These are phyloP conservation scores for Blastocystis sp. DNA, from an alignment of 352 stramenopile species.

Conservation along the genomic window DNA sequence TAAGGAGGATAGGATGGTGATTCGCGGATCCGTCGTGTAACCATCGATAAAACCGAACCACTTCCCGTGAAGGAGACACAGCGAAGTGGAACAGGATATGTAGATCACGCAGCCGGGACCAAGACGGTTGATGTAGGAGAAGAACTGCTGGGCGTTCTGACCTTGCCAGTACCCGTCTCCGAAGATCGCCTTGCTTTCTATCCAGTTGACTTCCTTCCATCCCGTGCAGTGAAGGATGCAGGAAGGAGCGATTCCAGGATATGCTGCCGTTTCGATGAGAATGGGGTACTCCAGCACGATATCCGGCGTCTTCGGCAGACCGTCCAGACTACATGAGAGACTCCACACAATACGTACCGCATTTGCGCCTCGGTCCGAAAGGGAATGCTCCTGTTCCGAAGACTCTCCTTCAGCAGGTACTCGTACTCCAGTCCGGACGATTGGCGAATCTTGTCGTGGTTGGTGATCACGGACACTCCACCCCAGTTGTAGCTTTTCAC, in stretches of 20 bases:
- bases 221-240: constrained; percentile 33
- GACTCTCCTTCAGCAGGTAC: constrained; percentile 61
- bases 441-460: constrained; percentile 49
- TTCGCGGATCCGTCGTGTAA: neutral
- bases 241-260: neutral
- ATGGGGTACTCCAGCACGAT: constrained; percentile 45
- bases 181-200: constrained; percentile 50
- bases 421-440: constrained; percentile 56
- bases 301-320: constrained; percentile 39
- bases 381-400: neutral
- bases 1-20: constrained; percentile 44
- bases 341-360: neutral
- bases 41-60: constrained; percentile 55
- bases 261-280: neutral
- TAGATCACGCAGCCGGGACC: constrained; percentile 68
- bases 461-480: neutral
- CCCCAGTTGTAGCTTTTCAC: constrained; percentile 24
- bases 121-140: constrained; percentile 64
- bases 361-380: constrained; percentile 26
- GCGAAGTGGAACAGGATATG: neutral
- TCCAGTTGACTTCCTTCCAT: constrained; percentile 70
- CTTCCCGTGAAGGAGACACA: neutral
- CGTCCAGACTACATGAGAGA: neutral
- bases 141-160: constrained; percentile 41
- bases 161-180: constrained; percentile 60